Evolutionary conservation across 2,329 filamentous ascomycete species (phyloP), one percentile per base, ranked within the genome.

Genomic region (Cryphonectria carpinicola): DNA sequence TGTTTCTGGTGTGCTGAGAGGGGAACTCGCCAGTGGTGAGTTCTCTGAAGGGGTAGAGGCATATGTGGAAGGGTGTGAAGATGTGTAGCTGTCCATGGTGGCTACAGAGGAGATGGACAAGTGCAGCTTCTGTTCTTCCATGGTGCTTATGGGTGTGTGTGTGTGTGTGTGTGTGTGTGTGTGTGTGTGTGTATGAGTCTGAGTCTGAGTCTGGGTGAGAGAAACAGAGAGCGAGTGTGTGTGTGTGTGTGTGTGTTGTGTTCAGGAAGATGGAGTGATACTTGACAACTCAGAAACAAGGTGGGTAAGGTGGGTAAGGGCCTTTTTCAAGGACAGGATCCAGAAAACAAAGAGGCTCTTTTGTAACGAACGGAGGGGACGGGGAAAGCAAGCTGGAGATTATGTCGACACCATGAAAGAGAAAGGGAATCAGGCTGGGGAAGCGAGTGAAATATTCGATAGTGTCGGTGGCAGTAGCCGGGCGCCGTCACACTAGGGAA

Each of bases 1-100:
- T 10, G 68, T 70, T 43, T 70, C 71, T 68, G 71, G 71, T 52
- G 71, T 72, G 71, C 71, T 72, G 65, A 72, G 56, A 19, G 71
- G 68, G 13, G 71, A 72, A 25, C 58, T 71, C 46, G 74, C 73
- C 13, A 73, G 68, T 22, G 73, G 74, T 2, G 75, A 76, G 58
- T 58, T 66, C 6, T 52, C 66, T 22, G 68, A 70, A 19, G 65
- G 60, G 28, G 74, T 74, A n/a, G 71, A 72, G 41, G 43, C 35
- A 39, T 49, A 56, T 37, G 71, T 60, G 19, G 68, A 72, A 28
- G 54, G 35, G 37, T 65, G 70, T 39, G 71, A 72, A 28, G 67
- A 63, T 13, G 68, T 66, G 68, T 72, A 73, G 71, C 61, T 68
- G 32, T 71, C 74, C 72, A 74, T 73, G 46, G 22, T 58, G 39